Base-by-base conservation (phyloP, 768 basidiomycete genomes). In the Rickenella mellea region DNA sequence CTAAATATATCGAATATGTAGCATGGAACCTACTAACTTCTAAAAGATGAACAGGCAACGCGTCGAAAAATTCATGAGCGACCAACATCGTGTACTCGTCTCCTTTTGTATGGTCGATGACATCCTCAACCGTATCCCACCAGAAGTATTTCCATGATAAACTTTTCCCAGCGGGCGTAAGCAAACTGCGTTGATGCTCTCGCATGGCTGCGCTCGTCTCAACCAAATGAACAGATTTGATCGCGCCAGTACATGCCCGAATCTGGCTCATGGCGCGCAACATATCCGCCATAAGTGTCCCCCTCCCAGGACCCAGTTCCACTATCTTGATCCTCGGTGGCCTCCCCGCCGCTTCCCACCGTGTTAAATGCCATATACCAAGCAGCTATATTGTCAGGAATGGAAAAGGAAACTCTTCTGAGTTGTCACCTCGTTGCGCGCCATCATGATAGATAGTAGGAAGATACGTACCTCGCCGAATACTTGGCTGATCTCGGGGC, bases 51-150 rank as follows among this genome's bases (percentile, higher is more conserved):
- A 97, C 80, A 0, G 96, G 94, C 32, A 99, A 69, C 0, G 93
- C 93, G 57, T 98, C 96, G 48, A 99, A 98, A 63, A 98, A 94
- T 55, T 98, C 96, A 60, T 99, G 93, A 0, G 96, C 96, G 12
- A 97, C 65, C 19, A 96, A 59, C 68, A 96, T 78, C 0, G 91
- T 92, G 59, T 80, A 97, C 29, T 55, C 61, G 41, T 66, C 38
- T 36, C 52, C 57, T 40, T 40, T 39, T 39, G 60, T 56, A 14
- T 68, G 51, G 46, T 66, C 64, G 0, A 71, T 61, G 1, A 99
- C 62, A 14, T 89, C 78, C 28, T 83, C 75, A 14, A 96, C 62
- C 0, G 75, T 68, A 42, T 83, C 73, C 50, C 84, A 74, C 91
- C 92, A 97, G 1, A 70, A 53, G 29, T 89, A 43, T 2, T 62